Evolutionary conservation across 2,329 filamentous ascomycete species (phyloP), one percentile per base, ranked within the genome.

Genomic region (Zasmidium angulare): DNA sequence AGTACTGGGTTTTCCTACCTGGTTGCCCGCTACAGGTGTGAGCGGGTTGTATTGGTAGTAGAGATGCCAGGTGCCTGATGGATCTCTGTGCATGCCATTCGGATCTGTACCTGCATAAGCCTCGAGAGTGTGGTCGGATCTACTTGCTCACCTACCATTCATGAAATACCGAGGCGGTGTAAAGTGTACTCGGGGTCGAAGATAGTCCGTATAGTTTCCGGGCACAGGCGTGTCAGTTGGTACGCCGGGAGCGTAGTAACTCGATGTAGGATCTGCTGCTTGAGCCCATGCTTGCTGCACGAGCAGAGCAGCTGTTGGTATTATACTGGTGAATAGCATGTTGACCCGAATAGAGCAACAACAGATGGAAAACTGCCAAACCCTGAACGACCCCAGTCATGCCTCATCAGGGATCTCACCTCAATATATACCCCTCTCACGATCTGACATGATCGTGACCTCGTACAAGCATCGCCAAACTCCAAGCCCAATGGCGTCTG

Each of bases 31-130:
- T 0, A 82, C 77, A 7, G 74, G 72, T 1, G 68, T 79, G 0
- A 77, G 77, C 1, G 82, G 81, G 56, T 84, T 83, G 64, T 82
- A 86, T 68, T 89, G 86, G 66, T 89, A 89, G 72, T 89, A 89
- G 1, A 87, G 64, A 68, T 89, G 86, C 72, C 83, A 89, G 0
- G 78, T 76, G 3, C 84, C 84, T 56, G 84, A 77, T 1, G 72
- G 76, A 62, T 87, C 84, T 4, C 80, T 69, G 61, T 87, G 86
- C 75, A 86, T 79, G 65, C 86, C 86, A 72, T 88, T 88, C 1
- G 86, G 85, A 64, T 88, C 86, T 63, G 17, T 19, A 12, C 9
- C 62, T 19, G n/a, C n/a, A 17, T 43, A 17, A 43, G n/a, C 36
- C n/a, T 43, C 4, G 11, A 4, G 36, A 43, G 3, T 17, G 11